Conservation (phyloP, 164 flowering plant species). For the Dillenia suffruticosa region DNA sequence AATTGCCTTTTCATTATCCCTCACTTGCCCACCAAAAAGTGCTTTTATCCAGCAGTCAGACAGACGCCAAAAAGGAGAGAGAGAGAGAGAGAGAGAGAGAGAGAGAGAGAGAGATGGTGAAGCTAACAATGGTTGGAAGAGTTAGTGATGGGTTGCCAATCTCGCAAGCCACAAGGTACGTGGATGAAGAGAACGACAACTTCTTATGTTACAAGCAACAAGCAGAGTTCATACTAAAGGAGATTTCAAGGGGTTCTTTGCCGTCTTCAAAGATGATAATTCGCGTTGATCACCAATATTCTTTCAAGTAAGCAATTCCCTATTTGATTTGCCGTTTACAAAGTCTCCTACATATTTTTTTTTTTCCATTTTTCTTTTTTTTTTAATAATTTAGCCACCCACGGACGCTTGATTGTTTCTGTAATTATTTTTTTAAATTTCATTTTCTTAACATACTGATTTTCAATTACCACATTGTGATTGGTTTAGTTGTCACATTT, state of each 20-base stretch:
- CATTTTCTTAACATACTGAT: no score
- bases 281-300: slow-evolving; percentile 27
- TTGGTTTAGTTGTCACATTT: no score
- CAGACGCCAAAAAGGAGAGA: no score
- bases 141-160: slow-evolving; percentile 45
- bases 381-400: neutral
- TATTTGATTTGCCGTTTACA: neutral
- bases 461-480: no score
- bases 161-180: slow-evolving; percentile 29
- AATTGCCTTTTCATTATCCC: no score
- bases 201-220: slow-evolving; percentile 40
- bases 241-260: slow-evolving; percentile 35
- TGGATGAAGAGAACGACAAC: slow-evolving; percentile 22
- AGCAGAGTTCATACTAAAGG: slow-evolving; percentile 40
- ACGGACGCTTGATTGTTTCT: neutral
- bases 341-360: neutral
- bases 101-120: slow-evolving; percentile 28
- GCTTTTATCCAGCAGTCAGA: no score
- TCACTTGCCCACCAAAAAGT: no score
- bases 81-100: neutral
- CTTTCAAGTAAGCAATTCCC: slow-evolving; percentile 36
- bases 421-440: neutral
- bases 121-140: slow-evolving; percentile 54
- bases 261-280: slow-evolving; percentile 39
- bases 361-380: no score